Evolutionary conservation across 2,329 filamentous ascomycete species (phyloP).

Genomic region (Pseudogymnoascus sp.): DNA sequence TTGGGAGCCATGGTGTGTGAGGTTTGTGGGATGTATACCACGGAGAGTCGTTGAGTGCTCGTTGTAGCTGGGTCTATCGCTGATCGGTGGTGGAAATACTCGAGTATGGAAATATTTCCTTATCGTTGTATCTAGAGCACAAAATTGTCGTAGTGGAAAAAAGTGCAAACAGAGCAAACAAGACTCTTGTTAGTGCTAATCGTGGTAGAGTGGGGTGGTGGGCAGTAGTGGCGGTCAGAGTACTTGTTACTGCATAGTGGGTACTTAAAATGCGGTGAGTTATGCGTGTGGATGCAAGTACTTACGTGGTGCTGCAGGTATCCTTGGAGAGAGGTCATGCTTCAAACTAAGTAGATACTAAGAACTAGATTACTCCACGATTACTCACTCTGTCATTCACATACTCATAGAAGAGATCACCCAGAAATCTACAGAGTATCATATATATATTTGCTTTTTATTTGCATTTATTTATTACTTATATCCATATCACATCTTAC

Average conservation of each 20-base stretch:
- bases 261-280: not conserved
- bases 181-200: not conserved
- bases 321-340: no score
- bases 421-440: no score
- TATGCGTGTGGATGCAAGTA: not conserved
- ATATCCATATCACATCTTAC: no score
- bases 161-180: not conserved
- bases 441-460: not conserved
- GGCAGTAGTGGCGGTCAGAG: not conserved
- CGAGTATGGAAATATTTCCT: not conserved
- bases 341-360: no score
- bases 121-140: not conserved
- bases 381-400: no score
- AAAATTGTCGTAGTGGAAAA: no score
- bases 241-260: not conserved
- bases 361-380: no score
- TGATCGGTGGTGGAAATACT: not conserved
- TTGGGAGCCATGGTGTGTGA: constrained; percentile 47
- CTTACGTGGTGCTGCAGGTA: not conserved
- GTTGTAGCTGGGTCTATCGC: no score
- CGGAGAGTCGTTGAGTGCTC: no score
- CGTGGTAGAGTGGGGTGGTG: not conserved
- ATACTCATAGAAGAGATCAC: no score
- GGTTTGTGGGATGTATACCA: no score
- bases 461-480: no score